Percentiles rank a stretch among this genome's conserved stretches.
Evolutionary conservation across 106 monocot species (phyloP).

Genomic region (Allium sativum): DNA sequence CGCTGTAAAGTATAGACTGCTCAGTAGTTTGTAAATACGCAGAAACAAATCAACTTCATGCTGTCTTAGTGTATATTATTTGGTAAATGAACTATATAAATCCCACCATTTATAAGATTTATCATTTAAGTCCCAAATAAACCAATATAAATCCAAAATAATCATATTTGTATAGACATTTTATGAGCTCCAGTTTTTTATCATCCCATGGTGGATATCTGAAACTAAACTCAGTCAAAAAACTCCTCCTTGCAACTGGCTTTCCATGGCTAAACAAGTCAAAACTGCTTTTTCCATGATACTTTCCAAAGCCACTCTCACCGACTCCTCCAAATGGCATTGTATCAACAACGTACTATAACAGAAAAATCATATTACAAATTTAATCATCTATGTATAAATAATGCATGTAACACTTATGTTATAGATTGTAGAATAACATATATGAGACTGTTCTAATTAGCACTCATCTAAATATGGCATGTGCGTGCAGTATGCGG

Average conservation of each 20-base stretch:
- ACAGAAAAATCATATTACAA: conserved; percentile 32
- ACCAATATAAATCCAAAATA: conserved; percentile 16
- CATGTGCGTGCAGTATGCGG: neutral
- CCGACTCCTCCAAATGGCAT: conserved; percentile 91
- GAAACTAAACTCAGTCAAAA: conserved; percentile 34
- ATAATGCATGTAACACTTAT: no score
- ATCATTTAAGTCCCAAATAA: no score
- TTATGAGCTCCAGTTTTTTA: conserved; percentile 41
- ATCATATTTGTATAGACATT: conserved; percentile 32
- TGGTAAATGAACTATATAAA: no score
- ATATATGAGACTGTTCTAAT: neutral
- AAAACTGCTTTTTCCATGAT: conserved; percentile 84
- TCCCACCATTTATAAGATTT: no score
- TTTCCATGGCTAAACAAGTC: conserved; percentile 69
- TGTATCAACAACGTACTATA: no score
- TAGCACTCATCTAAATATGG: neutral
- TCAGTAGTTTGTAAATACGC: no score
- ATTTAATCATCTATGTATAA: neutral
- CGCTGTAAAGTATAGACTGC: no score
- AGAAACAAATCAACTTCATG: no score
- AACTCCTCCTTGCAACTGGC: conserved; percentile 48
- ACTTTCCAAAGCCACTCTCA: conserved; percentile 66
- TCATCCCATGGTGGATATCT: conserved; percentile 77
- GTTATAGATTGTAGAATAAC: neutral
- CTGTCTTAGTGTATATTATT: no score